Conservation (phyloP, 345 rosid species). For the Firmiana major region DNA sequence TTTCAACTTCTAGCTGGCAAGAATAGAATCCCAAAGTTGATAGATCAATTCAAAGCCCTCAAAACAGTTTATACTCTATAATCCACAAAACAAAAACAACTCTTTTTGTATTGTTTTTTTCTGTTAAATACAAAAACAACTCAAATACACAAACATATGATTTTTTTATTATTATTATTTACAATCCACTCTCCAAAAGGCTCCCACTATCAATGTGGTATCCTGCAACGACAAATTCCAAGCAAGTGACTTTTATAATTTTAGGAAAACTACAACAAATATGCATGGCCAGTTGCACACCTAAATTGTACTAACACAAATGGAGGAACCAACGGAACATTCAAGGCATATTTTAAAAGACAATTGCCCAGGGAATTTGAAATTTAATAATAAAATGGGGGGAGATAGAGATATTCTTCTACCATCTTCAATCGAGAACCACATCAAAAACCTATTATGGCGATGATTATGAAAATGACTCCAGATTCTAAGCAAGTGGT, state of each 20-base stretch:
- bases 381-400: too few species aligned
- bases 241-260: background rate
- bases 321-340: background rate
- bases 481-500: too few species aligned
- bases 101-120: too few species aligned
- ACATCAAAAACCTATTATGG: background rate
- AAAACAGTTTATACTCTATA: too few species aligned
- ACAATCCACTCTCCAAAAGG: background rate
- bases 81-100: too few species aligned
- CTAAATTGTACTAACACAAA: background rate
- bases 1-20: too few species aligned
- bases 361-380: background rate
- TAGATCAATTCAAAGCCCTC: too few species aligned
- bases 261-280: background rate
- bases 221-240: background rate
- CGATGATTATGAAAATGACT: background rate
- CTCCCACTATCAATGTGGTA: background rate
- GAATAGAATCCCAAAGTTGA: too few species aligned
- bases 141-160: background rate
- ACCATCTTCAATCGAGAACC: background rate
- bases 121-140: too few species aligned
- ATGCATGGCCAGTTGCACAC: background rate
- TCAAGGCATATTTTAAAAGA: background rate
- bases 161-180: background rate
- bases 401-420: background rate